Evolutionary conservation across 2,329 filamentous ascomycete species (phyloP), one percentile per base, ranked within the genome.

Genomic region (Lasiodiplodia hormozganensis): DNA sequence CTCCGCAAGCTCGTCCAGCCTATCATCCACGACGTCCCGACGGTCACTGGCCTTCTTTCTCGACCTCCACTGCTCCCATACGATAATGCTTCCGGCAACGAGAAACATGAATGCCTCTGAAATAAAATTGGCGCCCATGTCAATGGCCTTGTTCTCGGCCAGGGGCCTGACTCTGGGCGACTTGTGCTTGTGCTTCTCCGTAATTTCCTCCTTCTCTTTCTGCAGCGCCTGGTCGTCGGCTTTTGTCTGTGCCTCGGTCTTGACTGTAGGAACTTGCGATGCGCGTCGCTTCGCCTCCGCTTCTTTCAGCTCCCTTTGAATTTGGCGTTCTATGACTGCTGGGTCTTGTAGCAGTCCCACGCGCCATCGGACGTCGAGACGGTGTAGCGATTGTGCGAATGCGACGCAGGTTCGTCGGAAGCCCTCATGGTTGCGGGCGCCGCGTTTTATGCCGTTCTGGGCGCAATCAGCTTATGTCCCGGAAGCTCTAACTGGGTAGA

Each of bases 81-180:
- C 76, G 54, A 92, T 88, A 69, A 91, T 77, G 0, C 85, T 81
- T 6, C 87, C 88, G 1, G 87, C 89, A 14, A 91, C 89, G 4
- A 84, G 73, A 72, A 91, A 91, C 49, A 92, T 83, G 74, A 92
- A 92, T 0, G 86, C 80, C 74, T 92, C 89, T 38, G 87, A 88
- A 60, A 90, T 89, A 73, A 92, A 91, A 70, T 89, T 91, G 3
- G 89, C 89, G 3, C 89, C 89, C 47, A 86, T 85, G 74, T 92
- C 89, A 67, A 92, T 91, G 0, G 89, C 89, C 73, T 90, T 90
- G 14, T 86, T 84, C 75, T 92, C 89, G 2, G 87, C 87, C 12
- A 92, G 80, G 8, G 89, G 89, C 54, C 89, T 82, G 68, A 91
- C 90, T 68, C 65, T 64, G 10, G 68, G 66, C 81, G 74, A 76